Evolutionary conservation across 352 stramenopile species (phyloP), one percentile per base, ranked within the genome.

Genomic region (Phytophthora pini): DNA sequence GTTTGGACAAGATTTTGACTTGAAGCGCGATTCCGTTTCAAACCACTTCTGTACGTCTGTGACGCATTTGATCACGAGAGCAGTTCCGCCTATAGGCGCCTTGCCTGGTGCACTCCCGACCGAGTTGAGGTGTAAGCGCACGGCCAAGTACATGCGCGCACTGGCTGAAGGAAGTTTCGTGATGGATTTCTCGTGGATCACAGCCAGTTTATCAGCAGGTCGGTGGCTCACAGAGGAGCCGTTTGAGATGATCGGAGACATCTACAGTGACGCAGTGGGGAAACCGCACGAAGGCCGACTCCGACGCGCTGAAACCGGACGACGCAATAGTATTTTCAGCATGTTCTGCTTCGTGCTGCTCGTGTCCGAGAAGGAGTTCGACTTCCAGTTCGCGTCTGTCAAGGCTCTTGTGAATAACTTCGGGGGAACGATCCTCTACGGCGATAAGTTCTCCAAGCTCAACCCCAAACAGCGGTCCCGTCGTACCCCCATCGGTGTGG

Each of bases 131-230:
- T 96, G 88, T 57, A 90, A 92, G 51, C 85, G 88, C 22, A 96
- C 85, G 0, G 82, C 82, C 57, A 95, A 94, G 72, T 94, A 93
- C 72, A 93, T 96, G 88, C 84, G 84, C 17, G 88, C 82, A 6
- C 65, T 96, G 17, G 84, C 87, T 1, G 81, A 94, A 64, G 84
- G 84, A 7, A 79, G 55, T 27, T 93, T 81, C 45, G 74, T 96
- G 7, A 80, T 96, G 52, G 85, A 95, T 45, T 83, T 92, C 54
- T 72, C 73, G 43, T 96, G 88, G 88, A 68, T 95, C 31, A 59
- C 74, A n/a, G 82, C 80, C 7, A 93, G 85, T 74, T 58, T 90
- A 4, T 60, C 72, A 0, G 79, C 85, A 10, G 74, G 79, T 2
- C 60, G 77, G 22, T 96, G 88, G 88, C 52, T 96, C 17, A 72